Evolutionary conservation across 352 stramenopile genomes (phyloP).

Genomic region (Pythium guiyangense): DNA sequence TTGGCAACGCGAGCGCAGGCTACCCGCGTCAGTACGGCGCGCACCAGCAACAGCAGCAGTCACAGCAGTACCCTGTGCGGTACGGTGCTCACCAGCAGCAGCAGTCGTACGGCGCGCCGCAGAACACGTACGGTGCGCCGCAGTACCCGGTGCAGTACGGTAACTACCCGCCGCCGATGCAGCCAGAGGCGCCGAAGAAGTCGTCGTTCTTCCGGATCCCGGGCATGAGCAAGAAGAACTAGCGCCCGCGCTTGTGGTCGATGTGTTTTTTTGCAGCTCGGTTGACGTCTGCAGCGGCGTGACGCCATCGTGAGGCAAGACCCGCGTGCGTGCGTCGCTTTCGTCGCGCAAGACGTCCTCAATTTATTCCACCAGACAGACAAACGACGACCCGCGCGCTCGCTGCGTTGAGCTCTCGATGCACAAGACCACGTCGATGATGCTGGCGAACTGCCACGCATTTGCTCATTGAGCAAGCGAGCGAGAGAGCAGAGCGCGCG

Average conservation of each 20-base stretch:
- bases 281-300: no score
- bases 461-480: no score
- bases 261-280: neutral
- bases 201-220: slow-evolving; percentile 71
- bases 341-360: no score
- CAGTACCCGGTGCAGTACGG: slow-evolving; percentile 58
- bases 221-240: slow-evolving; percentile 73
- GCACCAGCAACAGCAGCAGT: slow-evolving; percentile 26
- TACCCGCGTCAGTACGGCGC: slow-evolving; percentile 42
- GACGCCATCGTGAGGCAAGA: no score
- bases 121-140: slow-evolving; percentile 19
- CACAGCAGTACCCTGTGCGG: slow-evolving; percentile 13
- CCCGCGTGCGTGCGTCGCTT: no score
- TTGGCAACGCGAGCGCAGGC: slow-evolving; percentile 22
- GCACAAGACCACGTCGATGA: neutral
- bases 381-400: no score
- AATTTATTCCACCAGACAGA: no score
- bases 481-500: no score
- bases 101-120: slow-evolving; percentile 20
- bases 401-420: no score
- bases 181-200: slow-evolving; percentile 48
- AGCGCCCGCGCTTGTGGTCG: slow-evolving; percentile 6
- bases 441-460: neutral
- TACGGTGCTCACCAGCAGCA: slow-evolving; percentile 17
- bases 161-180: slow-evolving; percentile 48